A percentile compares a stretch with the other conserved stretches of the same genome.
These are phyloP conservation scores for Euphrasia arctica DNA, from an alignment of 305 asterid species.

Conservation along the genomic window DNA sequence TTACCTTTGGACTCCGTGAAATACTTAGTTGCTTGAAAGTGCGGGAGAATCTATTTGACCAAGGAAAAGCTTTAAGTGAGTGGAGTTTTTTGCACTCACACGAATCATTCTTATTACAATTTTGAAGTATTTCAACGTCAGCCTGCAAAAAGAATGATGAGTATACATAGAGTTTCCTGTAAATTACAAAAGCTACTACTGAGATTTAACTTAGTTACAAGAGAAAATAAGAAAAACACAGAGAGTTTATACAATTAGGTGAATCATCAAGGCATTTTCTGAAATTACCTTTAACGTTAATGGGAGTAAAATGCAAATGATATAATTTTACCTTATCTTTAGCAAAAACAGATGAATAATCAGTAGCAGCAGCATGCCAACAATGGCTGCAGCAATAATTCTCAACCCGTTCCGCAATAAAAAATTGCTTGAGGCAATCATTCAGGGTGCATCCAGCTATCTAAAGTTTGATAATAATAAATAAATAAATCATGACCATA, in stretches of 20 bases:
- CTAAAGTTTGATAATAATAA: slow-evolving; percentile 34
- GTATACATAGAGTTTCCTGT: neutral
- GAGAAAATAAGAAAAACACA: neutral
- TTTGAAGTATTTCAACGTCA: slow-evolving; percentile 50
- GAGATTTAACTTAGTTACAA: neutral
- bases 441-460: slow-evolving; percentile 64
- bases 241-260: neutral
- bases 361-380: slow-evolving; percentile 83
- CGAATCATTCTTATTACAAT: slow-evolving; percentile 58
- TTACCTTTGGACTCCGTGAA: slow-evolving; percentile 73
- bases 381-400: slow-evolving; percentile 79
- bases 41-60: slow-evolving; percentile 74
- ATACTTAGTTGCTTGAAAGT: slow-evolving; percentile 70
- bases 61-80: slow-evolving; percentile 59
- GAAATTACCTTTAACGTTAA: neutral
- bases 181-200: neutral
- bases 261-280: neutral
- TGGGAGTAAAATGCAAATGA: slow-evolving; percentile 1
- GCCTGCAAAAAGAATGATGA: slow-evolving; percentile 44
- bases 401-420: slow-evolving; percentile 64
- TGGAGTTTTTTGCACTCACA: slow-evolving; percentile 71
- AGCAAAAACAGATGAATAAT: slow-evolving; percentile 41
- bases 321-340: slow-evolving; percentile 50
- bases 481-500: slow-evolving; percentile 4
- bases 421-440: slow-evolving; percentile 66